These are phyloP conservation scores for Polyporus arcularius DNA, from an alignment of 768 basidiomycete genomes.

Conservation along the genomic window DNA sequence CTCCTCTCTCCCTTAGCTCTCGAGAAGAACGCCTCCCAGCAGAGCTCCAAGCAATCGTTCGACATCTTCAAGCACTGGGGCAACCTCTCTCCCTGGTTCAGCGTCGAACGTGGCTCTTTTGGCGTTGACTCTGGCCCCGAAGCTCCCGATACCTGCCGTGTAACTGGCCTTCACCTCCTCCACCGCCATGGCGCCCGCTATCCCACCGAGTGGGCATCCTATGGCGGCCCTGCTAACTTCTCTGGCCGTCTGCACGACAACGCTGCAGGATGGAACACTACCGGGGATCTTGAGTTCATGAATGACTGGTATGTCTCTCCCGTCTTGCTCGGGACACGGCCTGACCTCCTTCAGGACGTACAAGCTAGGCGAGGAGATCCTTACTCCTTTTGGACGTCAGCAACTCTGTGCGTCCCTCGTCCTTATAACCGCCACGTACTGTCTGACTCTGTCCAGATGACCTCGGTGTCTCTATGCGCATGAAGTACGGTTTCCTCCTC, in stretches of 20 bases:
- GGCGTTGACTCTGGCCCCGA: conserved; percentile 73
- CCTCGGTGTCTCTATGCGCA: conserved; percentile 43
- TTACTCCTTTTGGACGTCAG: conserved; percentile 90
- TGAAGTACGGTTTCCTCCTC: conserved; percentile 45
- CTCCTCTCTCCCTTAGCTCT: conserved; percentile 50
- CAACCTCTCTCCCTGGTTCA: conserved; percentile 86
- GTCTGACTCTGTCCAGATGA: conserved; percentile 31
- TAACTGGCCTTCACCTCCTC: conserved; percentile 77
- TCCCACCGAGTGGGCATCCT: conserved; percentile 64
- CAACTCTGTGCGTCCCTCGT: conserved; percentile 64
- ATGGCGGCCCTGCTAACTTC: conserved; percentile 61
- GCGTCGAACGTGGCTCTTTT: conserved; percentile 62
- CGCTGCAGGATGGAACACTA: conserved; percentile 62
- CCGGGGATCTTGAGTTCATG: conserved; percentile 70
- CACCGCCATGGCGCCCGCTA: conserved; percentile 82
- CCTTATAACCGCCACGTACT: neutral
- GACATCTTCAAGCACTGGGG: conserved; percentile 81
- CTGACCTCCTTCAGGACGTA: conserved; percentile 61
- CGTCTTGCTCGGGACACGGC: neutral
- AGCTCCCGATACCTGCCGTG: conserved; percentile 64
- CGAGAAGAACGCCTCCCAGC: conserved; percentile 20
- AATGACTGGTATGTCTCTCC: conserved; percentile 67
- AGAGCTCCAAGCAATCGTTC: conserved; percentile 39
- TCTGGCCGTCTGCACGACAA: conserved; percentile 54
- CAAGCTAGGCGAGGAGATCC: conserved; percentile 84